Evolutionary conservation across 495 filamentous ascomycete genomes (phyloP), one percentile per base, ranked within the genome.

Genomic region (Xylaria intraflava): DNA sequence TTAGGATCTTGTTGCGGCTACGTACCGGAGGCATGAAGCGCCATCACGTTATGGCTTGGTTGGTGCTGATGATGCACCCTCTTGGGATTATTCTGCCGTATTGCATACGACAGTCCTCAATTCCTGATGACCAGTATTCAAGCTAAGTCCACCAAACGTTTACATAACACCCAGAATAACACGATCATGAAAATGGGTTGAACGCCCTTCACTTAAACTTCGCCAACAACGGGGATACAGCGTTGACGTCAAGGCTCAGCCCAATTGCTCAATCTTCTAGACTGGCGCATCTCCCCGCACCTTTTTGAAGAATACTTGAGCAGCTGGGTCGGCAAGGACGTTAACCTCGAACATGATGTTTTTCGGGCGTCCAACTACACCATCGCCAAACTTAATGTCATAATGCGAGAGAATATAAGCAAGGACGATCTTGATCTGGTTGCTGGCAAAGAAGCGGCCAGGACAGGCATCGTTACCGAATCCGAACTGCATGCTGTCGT

Each of bases 381-480:
- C 58, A n/a, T 70, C 67, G 17, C 57, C 59, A 29, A 69, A 72
- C 50, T 67, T 70, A 42, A 75, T 55, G 20, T 78, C 72, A 46
- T 77, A 78, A 47, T 66, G 68, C 29, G 70, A 51, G 22, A 78
- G 40, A 2, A 77, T 56, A 31, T 64, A 64, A 7, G 62, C 57
- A 6, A 78, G 57, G 20, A 71, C 51, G n/a, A 75, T 57, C 67
- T 78, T 75, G 26, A 78, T 71, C 60, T 70, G 63, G 48, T 73
- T 65, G 2, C 58, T 61, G 7, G 70, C 74, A 59, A 76, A 74
- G 61, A 77, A 76, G 12, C 75, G 63, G 8, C 72, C 74, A 0
- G 75, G 73, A 35, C 76, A 78, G 1, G 72, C 72, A 35, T 76
- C 69, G 9, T 58, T 66, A 6, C 78, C 78, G 45, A 74, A 61